Evolutionary conservation across 1,284 basidiomycete genomes (phyloP).

Genomic region (Golubevia pallescens): DNA sequence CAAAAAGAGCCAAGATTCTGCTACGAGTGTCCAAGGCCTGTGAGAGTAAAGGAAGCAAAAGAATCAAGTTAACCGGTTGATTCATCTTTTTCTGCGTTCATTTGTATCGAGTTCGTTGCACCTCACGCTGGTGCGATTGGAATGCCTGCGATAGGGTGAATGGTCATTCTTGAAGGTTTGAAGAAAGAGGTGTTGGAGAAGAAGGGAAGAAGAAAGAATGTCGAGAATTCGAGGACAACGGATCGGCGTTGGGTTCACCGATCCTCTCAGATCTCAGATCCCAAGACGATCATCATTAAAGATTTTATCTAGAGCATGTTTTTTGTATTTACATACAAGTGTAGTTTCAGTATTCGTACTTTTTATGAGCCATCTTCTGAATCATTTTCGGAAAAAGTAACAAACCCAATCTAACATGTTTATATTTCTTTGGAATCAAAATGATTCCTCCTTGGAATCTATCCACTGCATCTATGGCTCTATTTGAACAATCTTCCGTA

Average conservation of each 20-base stretch:
- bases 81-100: background rate
- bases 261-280: too few species aligned
- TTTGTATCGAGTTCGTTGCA: too few species aligned
- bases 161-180: background rate
- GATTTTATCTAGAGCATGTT: background rate
- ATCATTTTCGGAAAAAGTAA: conserved; percentile 18
- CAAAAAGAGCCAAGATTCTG: background rate
- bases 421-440: conserved; percentile 31
- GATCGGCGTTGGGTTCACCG: too few species aligned
- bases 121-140: background rate
- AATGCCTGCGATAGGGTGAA: background rate
- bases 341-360: conserved; percentile 19
- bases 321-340: too few species aligned
- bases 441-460: conserved; percentile 23
- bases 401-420: conserved; percentile 23
- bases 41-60: background rate
- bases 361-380: conserved; percentile 15
- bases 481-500: conserved; percentile 22
- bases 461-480: conserved; percentile 37
- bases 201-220: background rate
- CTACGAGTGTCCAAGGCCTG: background rate
- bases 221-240: too few species aligned
- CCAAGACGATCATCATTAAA: background rate
- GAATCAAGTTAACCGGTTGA: background rate
- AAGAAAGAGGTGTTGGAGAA: too few species aligned